Percentiles rank a stretch among this genome's conserved stretches.
Evolutionary conservation across 176 grass and related monocot species (phyloP).

Genomic region (Areca catechu): DNA sequence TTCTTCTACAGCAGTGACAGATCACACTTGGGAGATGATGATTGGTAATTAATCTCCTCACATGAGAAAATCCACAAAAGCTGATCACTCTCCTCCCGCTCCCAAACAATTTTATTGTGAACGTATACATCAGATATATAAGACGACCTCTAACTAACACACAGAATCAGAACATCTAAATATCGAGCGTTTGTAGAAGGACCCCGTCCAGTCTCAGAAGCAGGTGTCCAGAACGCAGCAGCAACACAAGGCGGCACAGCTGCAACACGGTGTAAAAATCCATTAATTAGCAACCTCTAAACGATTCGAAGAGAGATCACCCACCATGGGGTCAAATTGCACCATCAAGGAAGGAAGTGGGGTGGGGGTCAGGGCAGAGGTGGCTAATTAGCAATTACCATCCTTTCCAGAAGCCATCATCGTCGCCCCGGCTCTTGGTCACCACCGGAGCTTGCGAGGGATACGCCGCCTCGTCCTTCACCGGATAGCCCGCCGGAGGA

Average conservation of each 20-base stretch:
- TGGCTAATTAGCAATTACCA: slow-evolving; percentile 33
- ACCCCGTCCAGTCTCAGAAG: slow-evolving; percentile 6
- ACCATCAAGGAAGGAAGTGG: background rate
- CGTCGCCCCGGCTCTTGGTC: slow-evolving; percentile 41
- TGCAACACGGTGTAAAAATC: slow-evolving; percentile 18
- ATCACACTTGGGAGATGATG: too few species aligned
- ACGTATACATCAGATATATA: too few species aligned
- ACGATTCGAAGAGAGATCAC: too few species aligned
- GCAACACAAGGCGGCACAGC: slow-evolving; percentile 45
- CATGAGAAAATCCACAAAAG: too few species aligned
- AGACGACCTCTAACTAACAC: too few species aligned
- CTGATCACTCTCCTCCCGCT: too few species aligned
- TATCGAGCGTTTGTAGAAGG: too few species aligned
- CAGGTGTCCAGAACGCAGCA: slow-evolving; percentile 49
- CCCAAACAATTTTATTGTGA: too few species aligned
- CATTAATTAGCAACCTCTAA: too few species aligned
- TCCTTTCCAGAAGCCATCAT: slow-evolving; percentile 58
- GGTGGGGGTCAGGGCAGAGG: background rate
- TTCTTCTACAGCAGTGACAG: too few species aligned
- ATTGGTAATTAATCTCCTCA: too few species aligned
- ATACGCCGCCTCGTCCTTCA: slow-evolving; percentile 20
- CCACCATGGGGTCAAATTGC: background rate
- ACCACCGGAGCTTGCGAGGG: slow-evolving; percentile 23
- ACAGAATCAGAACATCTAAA: too few species aligned
- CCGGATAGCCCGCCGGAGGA: slow-evolving; percentile 39